Conservation (phyloP, 345 rosid species). For the Gossypium arboreum region DNA sequence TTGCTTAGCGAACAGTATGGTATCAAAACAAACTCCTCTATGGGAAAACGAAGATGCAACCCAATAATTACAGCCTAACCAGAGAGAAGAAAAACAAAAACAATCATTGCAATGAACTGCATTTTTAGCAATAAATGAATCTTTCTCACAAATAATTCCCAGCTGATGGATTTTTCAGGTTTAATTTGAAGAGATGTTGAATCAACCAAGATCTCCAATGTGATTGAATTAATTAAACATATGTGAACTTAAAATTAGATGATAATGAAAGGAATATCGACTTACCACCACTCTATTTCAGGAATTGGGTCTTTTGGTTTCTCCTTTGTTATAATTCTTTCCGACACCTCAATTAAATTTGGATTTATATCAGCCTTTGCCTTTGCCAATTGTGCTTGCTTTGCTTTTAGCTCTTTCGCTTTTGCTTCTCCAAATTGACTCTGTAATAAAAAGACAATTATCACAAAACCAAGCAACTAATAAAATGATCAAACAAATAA, state of each 20-base stretch:
- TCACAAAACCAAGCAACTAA: conserved; percentile 17
- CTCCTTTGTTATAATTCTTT: conserved; percentile 68
- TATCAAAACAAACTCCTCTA: neutral
- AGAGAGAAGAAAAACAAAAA: neutral
- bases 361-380: conserved; percentile 91
- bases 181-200: neutral
- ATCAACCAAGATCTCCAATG: neutral
- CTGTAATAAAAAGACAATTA: conserved; percentile 31
- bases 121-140: neutral
- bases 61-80: neutral
- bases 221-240: neutral
- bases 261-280: neutral
- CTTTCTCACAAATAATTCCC: neutral
- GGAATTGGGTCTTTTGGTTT: conserved; percentile 77
- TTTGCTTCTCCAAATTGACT: conserved; percentile 95
- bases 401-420: conserved; percentile 83
- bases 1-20: neutral
- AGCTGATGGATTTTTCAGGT: neutral
- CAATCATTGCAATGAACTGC: neutral
- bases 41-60: neutral
- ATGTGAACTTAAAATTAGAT: neutral
- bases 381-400: conserved; percentile 88
- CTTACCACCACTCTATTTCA: conserved; percentile 98
- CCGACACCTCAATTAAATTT: conserved; percentile 85
- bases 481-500: neutral